Conservation (phyloP, 2,329 filamentous ascomycete species). For the Tolypocladium capitatum region DNA sequence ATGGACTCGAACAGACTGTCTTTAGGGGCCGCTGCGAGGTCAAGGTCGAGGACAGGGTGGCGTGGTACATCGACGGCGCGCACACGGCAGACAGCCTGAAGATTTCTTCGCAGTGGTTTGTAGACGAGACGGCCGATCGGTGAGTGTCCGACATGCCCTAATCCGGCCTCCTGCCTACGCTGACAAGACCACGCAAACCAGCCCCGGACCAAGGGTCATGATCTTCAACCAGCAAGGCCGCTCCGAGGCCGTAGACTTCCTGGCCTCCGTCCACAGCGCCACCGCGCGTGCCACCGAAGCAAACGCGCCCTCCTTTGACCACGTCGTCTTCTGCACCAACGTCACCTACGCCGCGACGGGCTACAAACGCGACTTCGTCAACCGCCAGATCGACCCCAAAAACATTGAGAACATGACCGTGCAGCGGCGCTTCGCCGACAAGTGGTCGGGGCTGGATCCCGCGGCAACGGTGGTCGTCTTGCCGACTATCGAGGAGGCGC, state of each 20-base stretch:
- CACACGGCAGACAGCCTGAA: slow-evolving; percentile 86
- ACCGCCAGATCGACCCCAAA: slow-evolving; percentile 36
- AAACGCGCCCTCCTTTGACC: slow-evolving; percentile 40
- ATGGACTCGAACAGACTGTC: slow-evolving; percentile 60
- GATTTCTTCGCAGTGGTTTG: slow-evolving; percentile 73
- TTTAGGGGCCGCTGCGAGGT: slow-evolving; percentile 70
- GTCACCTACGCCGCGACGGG: slow-evolving; percentile 38
- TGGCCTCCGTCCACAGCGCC: slow-evolving; percentile 30
- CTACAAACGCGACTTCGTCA: slow-evolving; percentile 45
- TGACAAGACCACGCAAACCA: slow-evolving; percentile 4
- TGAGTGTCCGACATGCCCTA: slow-evolving; percentile 6
- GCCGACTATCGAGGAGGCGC: slow-evolving; percentile 42
- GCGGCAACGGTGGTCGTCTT: slow-evolving; percentile 30
- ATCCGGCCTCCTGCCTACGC: not conserved
- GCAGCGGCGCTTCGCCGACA: slow-evolving; percentile 38
- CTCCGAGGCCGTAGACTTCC: slow-evolving; percentile 37
- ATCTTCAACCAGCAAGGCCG: slow-evolving; percentile 81
- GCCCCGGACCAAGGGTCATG: slow-evolving; percentile 36
- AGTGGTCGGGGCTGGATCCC: slow-evolving; percentile 35
- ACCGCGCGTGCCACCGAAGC: slow-evolving; percentile 15
- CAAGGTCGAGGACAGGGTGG: slow-evolving; percentile 40
- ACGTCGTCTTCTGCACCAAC: slow-evolving; percentile 76
- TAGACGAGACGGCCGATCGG: slow-evolving; percentile 28
- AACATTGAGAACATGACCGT: slow-evolving; percentile 38
- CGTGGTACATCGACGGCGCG: slow-evolving; percentile 86